Conservation (phyloP, 1,284 basidiomycete genomes). For the Apiotrichum veenhuisii region DNA sequence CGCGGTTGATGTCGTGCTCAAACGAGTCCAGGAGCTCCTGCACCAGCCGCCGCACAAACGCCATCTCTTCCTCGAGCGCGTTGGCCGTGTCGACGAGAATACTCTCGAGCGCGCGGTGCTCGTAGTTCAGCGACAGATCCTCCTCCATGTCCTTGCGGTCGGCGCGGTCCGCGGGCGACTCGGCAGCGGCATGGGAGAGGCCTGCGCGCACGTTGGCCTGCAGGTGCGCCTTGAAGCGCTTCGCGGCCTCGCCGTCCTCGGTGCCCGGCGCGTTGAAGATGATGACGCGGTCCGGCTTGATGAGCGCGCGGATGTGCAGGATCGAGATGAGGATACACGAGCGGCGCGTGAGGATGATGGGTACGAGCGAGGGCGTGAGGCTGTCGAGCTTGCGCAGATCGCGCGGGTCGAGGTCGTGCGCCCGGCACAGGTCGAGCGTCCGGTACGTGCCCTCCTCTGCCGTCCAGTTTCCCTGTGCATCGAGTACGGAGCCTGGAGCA, state of each 20-base stretch:
- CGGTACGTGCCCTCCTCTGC: conserved; percentile 87
- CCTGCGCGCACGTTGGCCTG: conserved; percentile 58
- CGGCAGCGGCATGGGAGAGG: conserved; percentile 10
- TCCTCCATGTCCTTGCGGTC: background rate
- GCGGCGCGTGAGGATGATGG: conserved; percentile 83
- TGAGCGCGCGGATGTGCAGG: conserved; percentile 86
- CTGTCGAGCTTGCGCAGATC: conserved; percentile 97
- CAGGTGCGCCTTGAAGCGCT: conserved; percentile 80
- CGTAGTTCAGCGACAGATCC: conserved; percentile 62
- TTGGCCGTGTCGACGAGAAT: conserved; percentile 81
- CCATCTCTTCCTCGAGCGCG: conserved; percentile 89
- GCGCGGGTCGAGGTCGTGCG: conserved; percentile 86
- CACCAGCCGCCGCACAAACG: conserved; percentile 77
- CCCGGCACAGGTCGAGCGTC: conserved; percentile 78
- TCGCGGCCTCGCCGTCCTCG: conserved; percentile 75
- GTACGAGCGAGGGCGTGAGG: conserved; percentile 68
- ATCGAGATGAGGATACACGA: conserved; percentile 91
- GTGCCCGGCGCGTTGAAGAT: conserved; percentile 88
- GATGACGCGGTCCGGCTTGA: conserved; percentile 88
- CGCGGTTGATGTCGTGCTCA: conserved; percentile 87
- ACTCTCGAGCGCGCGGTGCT: conserved; percentile 87
- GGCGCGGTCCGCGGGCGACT: too few species aligned
- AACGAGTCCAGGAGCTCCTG: conserved; percentile 83
- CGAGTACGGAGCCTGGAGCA: conserved; percentile 72
- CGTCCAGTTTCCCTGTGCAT: conserved; percentile 79